Evolutionary conservation across 139 green algal species (phyloP).

Genomic region (Eudorina sp.): DNA sequence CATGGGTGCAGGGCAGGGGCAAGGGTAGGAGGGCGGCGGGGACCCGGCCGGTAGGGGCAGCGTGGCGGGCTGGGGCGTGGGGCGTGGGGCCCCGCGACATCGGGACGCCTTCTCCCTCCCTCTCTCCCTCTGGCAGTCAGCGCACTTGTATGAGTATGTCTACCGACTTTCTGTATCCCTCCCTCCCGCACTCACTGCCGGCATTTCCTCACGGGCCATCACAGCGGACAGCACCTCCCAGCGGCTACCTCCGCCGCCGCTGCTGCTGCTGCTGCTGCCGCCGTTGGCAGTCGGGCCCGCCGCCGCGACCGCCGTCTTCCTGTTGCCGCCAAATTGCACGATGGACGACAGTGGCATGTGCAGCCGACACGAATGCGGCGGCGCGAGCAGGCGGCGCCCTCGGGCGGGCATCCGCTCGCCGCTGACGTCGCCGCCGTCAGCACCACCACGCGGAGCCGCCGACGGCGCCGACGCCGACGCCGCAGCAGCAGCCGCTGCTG

Average conservation of each 20-base stretch:
- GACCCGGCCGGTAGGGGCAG: no score
- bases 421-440: not conserved
- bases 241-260: not conserved
- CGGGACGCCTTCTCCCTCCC: no score
- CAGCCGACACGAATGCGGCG: not conserved
- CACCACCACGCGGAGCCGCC: not conserved
- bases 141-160: no score
- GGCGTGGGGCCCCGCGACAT: no score
- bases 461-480: not conserved
- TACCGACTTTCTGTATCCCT: no score
- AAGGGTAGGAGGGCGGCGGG: no score
- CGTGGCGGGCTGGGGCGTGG: no score
- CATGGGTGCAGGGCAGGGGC: not conserved
- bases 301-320: not conserved
- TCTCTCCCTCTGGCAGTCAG: no score
- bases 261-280: not conserved
- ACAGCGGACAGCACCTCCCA: slow-evolving; percentile 22
- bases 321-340: not conserved
- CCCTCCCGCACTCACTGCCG: slow-evolving; percentile 1
- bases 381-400: no score
- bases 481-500: not conserved
- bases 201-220: slow-evolving; percentile 11
- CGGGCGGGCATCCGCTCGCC: no score
- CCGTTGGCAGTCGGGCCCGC: not conserved
- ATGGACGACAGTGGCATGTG: not conserved